Evolutionary conservation across 352 stramenopile species (phyloP).

Genomic region (Pythium vanterpoolii): DNA sequence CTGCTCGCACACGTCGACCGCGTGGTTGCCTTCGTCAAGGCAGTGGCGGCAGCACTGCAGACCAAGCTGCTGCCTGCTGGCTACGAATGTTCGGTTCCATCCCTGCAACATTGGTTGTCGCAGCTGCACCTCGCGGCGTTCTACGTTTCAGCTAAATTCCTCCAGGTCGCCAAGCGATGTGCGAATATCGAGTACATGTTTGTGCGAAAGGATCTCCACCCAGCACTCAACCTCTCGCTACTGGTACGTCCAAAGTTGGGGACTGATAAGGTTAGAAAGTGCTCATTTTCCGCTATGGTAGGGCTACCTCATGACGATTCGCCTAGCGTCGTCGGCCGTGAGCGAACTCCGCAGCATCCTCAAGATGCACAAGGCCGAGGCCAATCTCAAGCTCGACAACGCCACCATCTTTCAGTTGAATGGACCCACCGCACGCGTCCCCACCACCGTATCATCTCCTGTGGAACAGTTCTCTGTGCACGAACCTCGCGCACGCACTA

Average conservation of each 20-base stretch:
- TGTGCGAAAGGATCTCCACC: constrained; percentile 57
- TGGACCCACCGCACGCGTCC: constrained; percentile 28
- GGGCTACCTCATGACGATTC: constrained; percentile 79
- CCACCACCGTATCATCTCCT: constrained; percentile 13
- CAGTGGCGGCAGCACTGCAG: constrained; percentile 34
- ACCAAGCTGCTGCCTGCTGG: constrained; percentile 43
- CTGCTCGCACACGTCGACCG: constrained; percentile 34
- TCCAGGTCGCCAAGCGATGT: constrained; percentile 67
- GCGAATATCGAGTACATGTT: constrained; percentile 77
- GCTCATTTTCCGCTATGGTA: too few relatives aligned
- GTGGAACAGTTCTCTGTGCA: constrained; percentile 18
- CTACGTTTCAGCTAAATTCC: constrained; percentile 72
- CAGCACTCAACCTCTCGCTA: constrained; percentile 60
- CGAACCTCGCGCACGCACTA: constrained; percentile 30
- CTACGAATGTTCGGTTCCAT: constrained; percentile 54
- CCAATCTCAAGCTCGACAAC: constrained; percentile 38
- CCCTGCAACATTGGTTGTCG: constrained; percentile 43
- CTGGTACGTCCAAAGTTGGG: constrained; percentile 51
- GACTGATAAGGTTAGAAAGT: too few relatives aligned
- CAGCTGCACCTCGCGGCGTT: constrained; percentile 70
- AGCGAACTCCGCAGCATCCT: constrained; percentile 51
- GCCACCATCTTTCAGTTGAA: background rate
- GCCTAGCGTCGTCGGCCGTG: constrained; percentile 45
- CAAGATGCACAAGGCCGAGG: constrained; percentile 40
- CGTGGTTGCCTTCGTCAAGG: constrained; percentile 43